Evolutionary conservation across 441 rosid genomes (phyloP), one percentile per base, ranked within the genome.

Genomic region (Pelargonium myrrhifolium): DNA sequence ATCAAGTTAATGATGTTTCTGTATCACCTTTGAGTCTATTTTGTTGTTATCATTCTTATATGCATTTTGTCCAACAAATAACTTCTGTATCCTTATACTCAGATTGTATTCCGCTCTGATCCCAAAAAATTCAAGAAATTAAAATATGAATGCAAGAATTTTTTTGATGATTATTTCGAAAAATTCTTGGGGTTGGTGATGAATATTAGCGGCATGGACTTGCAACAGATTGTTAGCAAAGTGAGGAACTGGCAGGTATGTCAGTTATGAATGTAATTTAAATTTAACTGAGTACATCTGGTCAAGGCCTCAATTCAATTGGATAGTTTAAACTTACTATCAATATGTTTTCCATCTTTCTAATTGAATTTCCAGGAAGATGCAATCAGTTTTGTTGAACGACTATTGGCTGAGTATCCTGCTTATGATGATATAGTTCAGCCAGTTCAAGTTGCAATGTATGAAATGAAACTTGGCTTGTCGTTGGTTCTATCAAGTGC

Each of bases 401-500:
- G 82, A 66, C 72, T 94, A 68, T 83, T 92, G 65, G 79, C 66
- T 61, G 94, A 87, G 64, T 90, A 92, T 71, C 58, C 77, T 5
- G 96, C 87, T 51, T 92, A 87, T 72, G 68, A 76, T 73, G 99
- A 94, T 79, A 68, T 92, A 72, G 82, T 83, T 68, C 97, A 87
- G 73, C 99, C 99, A 75, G 74, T 92, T 79, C 99, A 89, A 83
- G 98, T 94, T 70, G 92, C 98, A 39, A 79, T 90, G 37, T 94
- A 88, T 47, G 96, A 94, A 83, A 92, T 94, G 87, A 94, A 94
- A 75, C 72, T 92, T 71, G 99, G 98, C 61, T 72, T 92, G 64
- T 85, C 96, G 31, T 78, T 94, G 63, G 76, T 89, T 75, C 71
- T 87, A 39, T 82, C 89, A 69, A 83, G 82, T 73, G 72, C 74